phyloP scores from a whole-genome alignment of 176 grass and related monocot species.

The Ananas comosus region DNA sequence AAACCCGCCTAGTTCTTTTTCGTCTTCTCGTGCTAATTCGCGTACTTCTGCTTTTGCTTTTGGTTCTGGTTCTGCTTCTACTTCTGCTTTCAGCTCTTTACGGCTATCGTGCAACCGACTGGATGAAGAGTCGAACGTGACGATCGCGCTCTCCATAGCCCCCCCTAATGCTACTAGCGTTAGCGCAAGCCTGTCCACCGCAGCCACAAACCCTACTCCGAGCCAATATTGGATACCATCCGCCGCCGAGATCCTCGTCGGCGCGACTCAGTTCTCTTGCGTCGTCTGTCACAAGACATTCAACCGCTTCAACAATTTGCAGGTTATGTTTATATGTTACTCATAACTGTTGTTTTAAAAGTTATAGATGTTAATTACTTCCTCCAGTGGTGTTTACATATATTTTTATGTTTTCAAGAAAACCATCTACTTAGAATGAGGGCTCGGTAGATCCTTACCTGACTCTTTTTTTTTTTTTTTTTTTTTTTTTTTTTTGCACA shows the following conservation, averaged over 20 bases:
- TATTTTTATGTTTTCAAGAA: no score
- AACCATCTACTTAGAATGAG: no score
- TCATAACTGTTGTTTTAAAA: no score
- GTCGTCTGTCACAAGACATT: constrained; percentile 85
- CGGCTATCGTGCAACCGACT: constrained; percentile 8
- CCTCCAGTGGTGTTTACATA: no score
- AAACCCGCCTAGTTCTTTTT: constrained; percentile 13
- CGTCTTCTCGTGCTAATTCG: constrained; percentile 24
- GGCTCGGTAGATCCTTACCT: no score
- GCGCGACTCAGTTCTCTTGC: constrained; percentile 79
- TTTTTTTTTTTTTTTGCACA: no score
- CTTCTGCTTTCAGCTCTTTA: constrained; percentile 22
- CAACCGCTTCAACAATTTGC: constrained; percentile 98
- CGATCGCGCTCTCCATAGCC: constrained; percentile 47
- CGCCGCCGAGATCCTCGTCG: constrained; percentile 77
- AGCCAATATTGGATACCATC: constrained; percentile 92
- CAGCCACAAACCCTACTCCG: not conserved
- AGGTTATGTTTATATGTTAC: constrained; percentile 19
- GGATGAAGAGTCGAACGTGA: constrained; percentile 31
- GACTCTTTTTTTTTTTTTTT: no score
- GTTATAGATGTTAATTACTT: no score
- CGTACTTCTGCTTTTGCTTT: not conserved
- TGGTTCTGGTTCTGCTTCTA: constrained; percentile 8
- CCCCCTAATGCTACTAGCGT: constrained; percentile 16
- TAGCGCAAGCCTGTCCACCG: not conserved